Base-by-base conservation (phyloP, 2,329 filamentous ascomycete species). In the Akanthomyces uredinophilus region DNA sequence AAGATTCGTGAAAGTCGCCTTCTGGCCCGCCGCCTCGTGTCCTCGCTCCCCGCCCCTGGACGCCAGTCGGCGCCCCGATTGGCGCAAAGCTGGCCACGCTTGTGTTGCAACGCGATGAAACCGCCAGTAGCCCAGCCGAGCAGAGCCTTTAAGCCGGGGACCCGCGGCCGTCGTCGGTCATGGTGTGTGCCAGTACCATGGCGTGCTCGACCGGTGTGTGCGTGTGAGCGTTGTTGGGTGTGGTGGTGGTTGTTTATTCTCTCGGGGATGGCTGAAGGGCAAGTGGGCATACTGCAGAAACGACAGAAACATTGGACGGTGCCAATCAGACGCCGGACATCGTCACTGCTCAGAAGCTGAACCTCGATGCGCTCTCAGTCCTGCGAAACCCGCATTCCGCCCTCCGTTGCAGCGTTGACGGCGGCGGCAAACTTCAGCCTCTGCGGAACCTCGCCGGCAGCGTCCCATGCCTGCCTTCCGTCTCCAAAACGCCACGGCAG, bases 401-500 rank as follows among this genome's bases (percentile, higher is more conserved):
- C 41, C 41, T 56, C n/a, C 49, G 39, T 47, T 11, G 35, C 44
- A 16, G 18, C 56, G 32, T 46, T 51, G 47, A 47, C 41, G 32
- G 20, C 39, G 49, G 50, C 41, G 41, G 57, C 57, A 54, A 60
- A 46, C 13, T 22, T 54, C 49, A 53, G 29, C 39, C 29, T 60
- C 29, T 54, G 50, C 58, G 58, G 58, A 53, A 60, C 58, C 58
- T 53, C 58, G 41, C 50, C 58, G 41, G 58, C 29, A 39, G 32
- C 46, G 18, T 32, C 37, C 56, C 49, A 29, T 46, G 13, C 37
- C 50, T 20, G 13, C 11, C 50, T 44, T 54, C 49, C 58, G 49
- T 60, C 58, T 60, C 58, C 41, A 60, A 61, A 47, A 62, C 52
- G 60, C 60, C 52, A 62, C 60, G 60, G 52, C 60, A 57, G 53